Percentiles rank a stretch among this genome's conserved stretches.
Conservation (phyloP, 164 flowering plant genomes). For the Vitis rotundifolia region DNA sequence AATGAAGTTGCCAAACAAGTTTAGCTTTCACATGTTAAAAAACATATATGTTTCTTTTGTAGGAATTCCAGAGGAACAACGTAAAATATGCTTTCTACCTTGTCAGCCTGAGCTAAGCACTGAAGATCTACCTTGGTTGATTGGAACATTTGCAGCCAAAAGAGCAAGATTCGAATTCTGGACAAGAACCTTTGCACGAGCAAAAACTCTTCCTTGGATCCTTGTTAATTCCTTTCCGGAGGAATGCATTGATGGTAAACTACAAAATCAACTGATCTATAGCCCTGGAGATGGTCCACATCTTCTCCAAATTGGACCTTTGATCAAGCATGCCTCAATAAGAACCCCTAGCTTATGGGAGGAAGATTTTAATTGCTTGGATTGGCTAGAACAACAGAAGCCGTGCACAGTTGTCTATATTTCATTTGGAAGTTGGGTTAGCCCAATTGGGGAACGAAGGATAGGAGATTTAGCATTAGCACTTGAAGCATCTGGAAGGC, state of each 20-base stretch:
- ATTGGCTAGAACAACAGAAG: constrained; percentile 59
- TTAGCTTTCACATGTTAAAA: neutral
- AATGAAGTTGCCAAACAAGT: no score
- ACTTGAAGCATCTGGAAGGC: constrained; percentile 42
- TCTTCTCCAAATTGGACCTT: constrained; percentile 45
- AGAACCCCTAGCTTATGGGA: constrained; percentile 57
- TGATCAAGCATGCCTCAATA: constrained; percentile 21
- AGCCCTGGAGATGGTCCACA: constrained; percentile 2
- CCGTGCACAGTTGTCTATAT: constrained; percentile 57
- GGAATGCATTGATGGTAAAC: constrained; percentile 12
- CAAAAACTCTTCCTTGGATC: constrained; percentile 45
- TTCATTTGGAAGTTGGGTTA: constrained; percentile 86
- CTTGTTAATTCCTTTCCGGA: constrained; percentile 58
- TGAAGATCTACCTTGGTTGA: constrained; percentile 75
- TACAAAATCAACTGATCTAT: neutral
- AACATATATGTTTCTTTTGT: constrained; percentile 4
- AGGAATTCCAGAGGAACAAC: constrained; percentile 52
- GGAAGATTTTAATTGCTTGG: constrained; percentile 68
- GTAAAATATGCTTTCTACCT: constrained; percentile 23
- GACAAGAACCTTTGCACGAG: constrained; percentile 49
- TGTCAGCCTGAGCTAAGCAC: constrained; percentile 40
- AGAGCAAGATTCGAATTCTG: constrained; percentile 68
- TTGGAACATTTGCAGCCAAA: constrained; percentile 47
- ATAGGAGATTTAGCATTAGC: constrained; percentile 48
- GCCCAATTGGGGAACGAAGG: constrained; percentile 53